phyloP scores from a whole-genome alignment of 2,329 filamentous ascomycete genomes.

The Penicillium olsonii region DNA sequence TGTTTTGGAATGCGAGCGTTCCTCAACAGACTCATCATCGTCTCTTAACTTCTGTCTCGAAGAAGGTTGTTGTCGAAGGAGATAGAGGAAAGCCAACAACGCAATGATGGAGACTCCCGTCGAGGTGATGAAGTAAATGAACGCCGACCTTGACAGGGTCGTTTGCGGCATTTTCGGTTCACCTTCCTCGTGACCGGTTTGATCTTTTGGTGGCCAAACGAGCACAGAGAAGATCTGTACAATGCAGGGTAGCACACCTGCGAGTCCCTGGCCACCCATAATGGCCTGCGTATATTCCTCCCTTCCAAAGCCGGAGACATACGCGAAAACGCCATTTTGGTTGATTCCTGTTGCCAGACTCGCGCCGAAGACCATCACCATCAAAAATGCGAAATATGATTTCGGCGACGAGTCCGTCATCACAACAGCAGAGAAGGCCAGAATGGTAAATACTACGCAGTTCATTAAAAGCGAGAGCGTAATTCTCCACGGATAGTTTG shows the following conservation, averaged over 20 bases:
- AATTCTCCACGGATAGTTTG: slow-evolving; percentile 87
- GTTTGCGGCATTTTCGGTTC: slow-evolving; percentile 39
- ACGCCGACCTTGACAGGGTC: slow-evolving; percentile 69
- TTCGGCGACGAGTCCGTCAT: slow-evolving; percentile 64
- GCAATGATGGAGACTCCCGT: slow-evolving; percentile 71
- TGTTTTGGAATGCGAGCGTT: slow-evolving; percentile 37
- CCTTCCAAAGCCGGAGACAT: slow-evolving; percentile 79
- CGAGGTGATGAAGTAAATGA: slow-evolving; percentile 88
- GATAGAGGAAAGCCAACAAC: slow-evolving; percentile 71
- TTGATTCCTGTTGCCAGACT: slow-evolving; percentile 80
- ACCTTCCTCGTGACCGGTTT: slow-evolving; percentile 29
- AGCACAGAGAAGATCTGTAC: slow-evolving; percentile 85
- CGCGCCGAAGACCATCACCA: slow-evolving; percentile 77
- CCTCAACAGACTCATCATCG: slow-evolving; percentile 18
- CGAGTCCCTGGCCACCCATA: slow-evolving; percentile 91
- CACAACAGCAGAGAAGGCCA: slow-evolving; percentile 75
- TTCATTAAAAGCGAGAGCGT: slow-evolving; percentile 74
- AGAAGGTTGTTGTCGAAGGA: slow-evolving; percentile 56
- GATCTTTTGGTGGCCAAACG: slow-evolving; percentile 55
- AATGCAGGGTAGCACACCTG: slow-evolving; percentile 83
- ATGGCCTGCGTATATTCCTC: slow-evolving; percentile 93
- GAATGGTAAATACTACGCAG: slow-evolving; percentile 70
- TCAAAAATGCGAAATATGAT: slow-evolving; percentile 76
- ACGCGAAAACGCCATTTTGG: slow-evolving; percentile 94
- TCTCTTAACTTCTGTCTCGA: slow-evolving; percentile 5